Evolutionary conservation across 1,139 yeast species (phyloP).

Genomic region (Protomyces pachydermus): DNA sequence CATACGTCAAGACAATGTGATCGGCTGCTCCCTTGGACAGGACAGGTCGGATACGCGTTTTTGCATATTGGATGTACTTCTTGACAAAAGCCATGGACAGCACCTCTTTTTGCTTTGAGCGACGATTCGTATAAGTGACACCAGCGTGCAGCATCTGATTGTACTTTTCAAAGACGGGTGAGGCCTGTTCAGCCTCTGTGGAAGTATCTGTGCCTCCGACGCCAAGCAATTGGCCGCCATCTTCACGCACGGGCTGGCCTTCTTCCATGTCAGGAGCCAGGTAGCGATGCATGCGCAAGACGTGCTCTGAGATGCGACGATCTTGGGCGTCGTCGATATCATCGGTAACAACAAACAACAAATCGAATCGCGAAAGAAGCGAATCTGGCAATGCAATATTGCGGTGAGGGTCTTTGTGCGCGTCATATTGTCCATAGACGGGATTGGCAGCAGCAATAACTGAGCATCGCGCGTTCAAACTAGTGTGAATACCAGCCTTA

Average conservation of each 20-base stretch:
- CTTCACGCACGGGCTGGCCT: constrained; percentile 91
- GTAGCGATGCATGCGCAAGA: constrained; percentile 85
- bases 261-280: constrained; percentile 83
- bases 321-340: constrained; percentile 83
- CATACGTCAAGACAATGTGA: constrained; percentile 71
- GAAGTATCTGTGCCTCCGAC: constrained; percentile 54
- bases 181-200: constrained; percentile 43
- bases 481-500: constrained; percentile 96
- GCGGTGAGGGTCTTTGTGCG: constrained; percentile 92
- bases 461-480: constrained; percentile 93
- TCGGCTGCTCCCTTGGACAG: constrained; percentile 74
- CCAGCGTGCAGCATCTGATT: constrained; percentile 82
- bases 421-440: constrained; percentile 92
- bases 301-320: constrained; percentile 88
- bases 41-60: constrained; percentile 78
- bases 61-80: constrained; percentile 90
- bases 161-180: constrained; percentile 72
- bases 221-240: constrained; percentile 61
- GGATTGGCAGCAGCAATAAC: constrained; percentile 99
- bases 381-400: constrained; percentile 97
- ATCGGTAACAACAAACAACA: constrained; percentile 91
- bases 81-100: constrained; percentile 80
- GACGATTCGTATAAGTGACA: constrained; percentile 45
- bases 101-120: constrained; percentile 53
- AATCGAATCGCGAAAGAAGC: constrained; percentile 89